These are phyloP conservation scores for Alternaria sp. DNA, from an alignment of 2,329 filamentous ascomycete genomes.

Conservation along the genomic window DNA sequence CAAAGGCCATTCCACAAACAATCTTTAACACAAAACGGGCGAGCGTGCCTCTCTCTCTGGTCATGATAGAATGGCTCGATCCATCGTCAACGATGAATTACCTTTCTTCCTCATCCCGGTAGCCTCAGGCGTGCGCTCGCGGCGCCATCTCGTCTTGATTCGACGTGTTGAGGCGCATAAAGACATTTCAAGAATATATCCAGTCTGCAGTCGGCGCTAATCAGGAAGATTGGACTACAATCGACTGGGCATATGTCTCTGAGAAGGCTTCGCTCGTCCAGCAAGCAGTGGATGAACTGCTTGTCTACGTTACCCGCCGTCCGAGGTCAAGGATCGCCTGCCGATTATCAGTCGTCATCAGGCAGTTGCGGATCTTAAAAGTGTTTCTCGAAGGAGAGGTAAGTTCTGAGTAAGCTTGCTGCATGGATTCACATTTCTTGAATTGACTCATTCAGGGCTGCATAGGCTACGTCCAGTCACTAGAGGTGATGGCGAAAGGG, in stretches of 20 bases:
- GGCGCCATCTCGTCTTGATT: constrained; percentile 11
- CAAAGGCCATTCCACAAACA: not conserved
- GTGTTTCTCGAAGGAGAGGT: not conserved
- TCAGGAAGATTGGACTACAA: not conserved
- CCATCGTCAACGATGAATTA: not conserved
- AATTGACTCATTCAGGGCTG: not conserved
- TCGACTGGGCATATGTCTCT: not conserved
- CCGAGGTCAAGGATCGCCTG: not conserved
- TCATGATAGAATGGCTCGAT: not conserved
- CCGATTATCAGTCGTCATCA: not conserved
- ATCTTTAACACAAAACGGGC: not conserved
- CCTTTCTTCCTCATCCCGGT: constrained; percentile 6
- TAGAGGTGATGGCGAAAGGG: not conserved
- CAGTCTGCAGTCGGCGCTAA: not conserved
- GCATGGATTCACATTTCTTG: not conserved
- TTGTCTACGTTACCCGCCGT: not conserved
- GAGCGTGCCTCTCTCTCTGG: not conserved
- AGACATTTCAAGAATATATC: not conserved
- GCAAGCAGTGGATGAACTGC: not conserved
- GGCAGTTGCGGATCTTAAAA: not conserved
- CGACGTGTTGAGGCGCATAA: constrained; percentile 1
- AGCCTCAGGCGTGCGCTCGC: constrained; percentile 1
- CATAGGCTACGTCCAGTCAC: not conserved
- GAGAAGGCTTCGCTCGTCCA: not conserved
- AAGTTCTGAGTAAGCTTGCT: not conserved